Conservation (phyloP, 2,329 filamentous ascomycete species). For the Nemania sp. region DNA sequence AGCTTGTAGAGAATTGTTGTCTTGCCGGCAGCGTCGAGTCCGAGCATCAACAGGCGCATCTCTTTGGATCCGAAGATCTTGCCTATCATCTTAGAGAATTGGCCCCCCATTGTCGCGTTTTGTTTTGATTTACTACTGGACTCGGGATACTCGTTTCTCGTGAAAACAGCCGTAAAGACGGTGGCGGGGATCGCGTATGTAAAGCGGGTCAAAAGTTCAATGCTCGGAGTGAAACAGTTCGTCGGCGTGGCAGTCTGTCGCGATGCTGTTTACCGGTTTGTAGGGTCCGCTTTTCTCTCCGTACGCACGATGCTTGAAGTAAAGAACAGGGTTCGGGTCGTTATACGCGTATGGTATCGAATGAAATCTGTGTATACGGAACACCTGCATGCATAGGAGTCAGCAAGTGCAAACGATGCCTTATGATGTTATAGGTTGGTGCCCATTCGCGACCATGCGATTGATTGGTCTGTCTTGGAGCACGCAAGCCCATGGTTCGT, state of each 20-base stretch:
- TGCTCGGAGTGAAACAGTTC: not conserved
- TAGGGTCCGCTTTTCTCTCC: too few species aligned
- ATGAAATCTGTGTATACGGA: not conserved
- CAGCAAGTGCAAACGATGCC: too few species aligned
- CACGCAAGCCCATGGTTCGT: too few species aligned
- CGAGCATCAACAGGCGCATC: slow-evolving; percentile 98
- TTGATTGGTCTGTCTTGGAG: too few species aligned
- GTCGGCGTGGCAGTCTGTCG: too few species aligned
- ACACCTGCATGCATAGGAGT: too few species aligned
- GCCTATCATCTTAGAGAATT: slow-evolving; percentile 94
- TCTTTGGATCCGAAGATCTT: slow-evolving; percentile 99
- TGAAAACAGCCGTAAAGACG: not conserved
- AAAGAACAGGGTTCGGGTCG: not conserved
- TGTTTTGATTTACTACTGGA: not conserved
- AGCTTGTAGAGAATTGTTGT: slow-evolving; percentile 99
- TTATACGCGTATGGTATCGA: not conserved
- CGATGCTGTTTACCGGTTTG: too few species aligned
- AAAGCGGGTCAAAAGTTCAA: not conserved
- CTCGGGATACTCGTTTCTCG: not conserved
- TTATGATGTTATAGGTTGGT: too few species aligned
- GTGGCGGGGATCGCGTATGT: too few species aligned
- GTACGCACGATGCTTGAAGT: not conserved
- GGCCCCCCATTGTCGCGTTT: slow-evolving; percentile 73
- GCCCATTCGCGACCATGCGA: too few species aligned
- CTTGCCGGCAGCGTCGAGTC: slow-evolving; percentile 96